Percentiles rank a stretch among this genome's conserved stretches.
Evolutionary conservation across 1,139 yeast genomes (phyloP).

Genomic region (Nakaseomyces uthaithaninus): DNA sequence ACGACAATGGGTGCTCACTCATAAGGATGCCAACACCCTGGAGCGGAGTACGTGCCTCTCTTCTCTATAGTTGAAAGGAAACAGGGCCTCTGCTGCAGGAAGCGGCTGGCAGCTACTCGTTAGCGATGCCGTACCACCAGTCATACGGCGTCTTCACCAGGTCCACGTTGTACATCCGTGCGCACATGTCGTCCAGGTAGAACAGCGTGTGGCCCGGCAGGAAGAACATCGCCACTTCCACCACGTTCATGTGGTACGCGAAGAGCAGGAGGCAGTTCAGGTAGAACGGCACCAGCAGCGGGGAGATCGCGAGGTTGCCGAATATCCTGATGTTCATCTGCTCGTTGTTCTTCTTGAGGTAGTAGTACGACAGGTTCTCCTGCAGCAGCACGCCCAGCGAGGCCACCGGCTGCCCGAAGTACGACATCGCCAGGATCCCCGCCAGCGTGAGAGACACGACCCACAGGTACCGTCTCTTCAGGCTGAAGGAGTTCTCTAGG

Average conservation of each 20-base stretch:
- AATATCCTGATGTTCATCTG: conserved; percentile 17
- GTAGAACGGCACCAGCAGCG: conserved; percentile 21
- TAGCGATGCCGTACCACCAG: conserved; percentile 14
- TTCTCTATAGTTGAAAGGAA: no score
- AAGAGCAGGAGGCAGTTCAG: conserved; percentile 19
- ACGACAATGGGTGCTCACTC: no score
- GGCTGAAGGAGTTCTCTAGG: conserved; percentile 23
- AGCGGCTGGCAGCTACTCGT: no score
- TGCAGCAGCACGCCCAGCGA: conserved; percentile 25
- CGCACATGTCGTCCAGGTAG: conserved; percentile 24
- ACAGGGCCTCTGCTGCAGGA: no score
- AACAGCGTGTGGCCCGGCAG: conserved; percentile 28
- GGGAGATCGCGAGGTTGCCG: conserved; percentile 20
- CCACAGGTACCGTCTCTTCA: conserved; percentile 25
- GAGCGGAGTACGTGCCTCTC: no score
- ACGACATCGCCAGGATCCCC: conserved; percentile 19
- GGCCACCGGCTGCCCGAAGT: conserved; percentile 22
- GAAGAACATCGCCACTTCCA: conserved; percentile 23
- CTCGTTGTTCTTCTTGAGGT: conserved; percentile 20
- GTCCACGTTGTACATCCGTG: conserved; percentile 23
- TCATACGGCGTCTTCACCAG: conserved; percentile 26
- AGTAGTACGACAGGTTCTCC: conserved; percentile 26
- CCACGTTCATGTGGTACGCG: conserved; percentile 14
- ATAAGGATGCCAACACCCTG: no score
- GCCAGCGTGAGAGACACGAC: conserved; percentile 16